Evolutionary conservation across 768 basidiomycete genomes (phyloP).

Genomic region (Pulveroboletus sp.): DNA sequence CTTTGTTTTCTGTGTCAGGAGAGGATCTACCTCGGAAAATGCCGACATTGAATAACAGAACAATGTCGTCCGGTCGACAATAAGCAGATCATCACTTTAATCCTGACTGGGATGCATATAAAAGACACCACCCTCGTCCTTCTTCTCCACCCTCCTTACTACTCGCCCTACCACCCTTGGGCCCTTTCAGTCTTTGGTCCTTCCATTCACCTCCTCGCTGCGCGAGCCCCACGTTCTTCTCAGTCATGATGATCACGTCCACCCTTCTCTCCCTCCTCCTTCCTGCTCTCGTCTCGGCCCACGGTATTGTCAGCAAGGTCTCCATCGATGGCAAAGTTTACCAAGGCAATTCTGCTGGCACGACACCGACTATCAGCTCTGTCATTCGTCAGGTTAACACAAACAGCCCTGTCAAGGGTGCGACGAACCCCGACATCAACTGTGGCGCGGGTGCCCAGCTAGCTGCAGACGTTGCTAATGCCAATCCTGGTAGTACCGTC

Average conservation of each 20-base stretch:
- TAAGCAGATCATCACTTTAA: not conserved
- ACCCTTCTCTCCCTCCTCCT: constrained; percentile 17
- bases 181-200: not conserved
- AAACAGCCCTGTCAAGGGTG: constrained; percentile 50
- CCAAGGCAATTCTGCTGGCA: constrained; percentile 30
- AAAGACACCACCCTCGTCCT: not conserved
- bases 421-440: constrained; percentile 48
- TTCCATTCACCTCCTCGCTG: constrained; percentile 17
- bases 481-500: constrained; percentile 54
- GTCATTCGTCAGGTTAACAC: constrained; percentile 41
- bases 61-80: not conserved
- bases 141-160: not conserved
- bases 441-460: constrained; percentile 52
- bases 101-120: not conserved
- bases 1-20: too few species aligned
- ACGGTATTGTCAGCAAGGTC: constrained; percentile 26
- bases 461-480: constrained; percentile 45
- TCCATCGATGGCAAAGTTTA: constrained; percentile 26
- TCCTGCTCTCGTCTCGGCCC: constrained; percentile 24
- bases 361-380: constrained; percentile 22
- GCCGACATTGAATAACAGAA: not conserved
- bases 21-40: too few species aligned
- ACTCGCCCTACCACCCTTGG: not conserved
- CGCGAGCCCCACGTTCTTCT: constrained; percentile 8
- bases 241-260: constrained; percentile 13